These are phyloP conservation scores for Colletotrichum tropicale DNA, from an alignment of 2,329 filamentous ascomycete genomes.

Conservation along the genomic window DNA sequence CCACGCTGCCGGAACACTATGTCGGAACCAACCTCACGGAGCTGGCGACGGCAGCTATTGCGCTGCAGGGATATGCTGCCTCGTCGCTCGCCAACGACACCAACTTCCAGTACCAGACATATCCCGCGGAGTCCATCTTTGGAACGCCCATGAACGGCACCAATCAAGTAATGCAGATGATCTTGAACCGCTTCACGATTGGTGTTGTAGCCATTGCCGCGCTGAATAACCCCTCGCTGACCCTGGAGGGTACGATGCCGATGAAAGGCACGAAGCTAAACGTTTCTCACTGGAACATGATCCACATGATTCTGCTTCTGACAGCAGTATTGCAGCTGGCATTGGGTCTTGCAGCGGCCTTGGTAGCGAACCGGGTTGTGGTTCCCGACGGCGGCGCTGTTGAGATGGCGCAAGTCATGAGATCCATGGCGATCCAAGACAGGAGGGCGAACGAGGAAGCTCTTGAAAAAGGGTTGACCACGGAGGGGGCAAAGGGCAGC, in stretches of 20 bases:
- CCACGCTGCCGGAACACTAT: conserved; percentile 36
- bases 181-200: conserved; percentile 38
- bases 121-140: conserved; percentile 44
- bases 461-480: neutral
- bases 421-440: conserved; percentile 15
- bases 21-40: conserved; percentile 37
- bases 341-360: conserved; percentile 25
- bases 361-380: conserved; percentile 29
- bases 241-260: conserved; percentile 31
- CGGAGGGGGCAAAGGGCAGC: neutral
- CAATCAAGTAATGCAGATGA: conserved; percentile 34
- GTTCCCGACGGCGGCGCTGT: conserved; percentile 21
- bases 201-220: conserved; percentile 39
- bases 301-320: conserved; percentile 35
- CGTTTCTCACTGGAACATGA: conserved; percentile 33
- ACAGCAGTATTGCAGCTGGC: conserved; percentile 34
- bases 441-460: neutral
- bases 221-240: conserved; percentile 29
- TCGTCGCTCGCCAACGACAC: conserved; percentile 25
- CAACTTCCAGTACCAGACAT: conserved; percentile 39
- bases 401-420: conserved; percentile 19
- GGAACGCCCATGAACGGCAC: conserved; percentile 36
- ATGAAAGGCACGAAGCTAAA: conserved; percentile 33
- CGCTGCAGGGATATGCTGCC: conserved; percentile 41
- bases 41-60: conserved; percentile 40